Base-by-base conservation (phyloP, 768 basidiomycete species). In the Collybia sp. region DNA sequence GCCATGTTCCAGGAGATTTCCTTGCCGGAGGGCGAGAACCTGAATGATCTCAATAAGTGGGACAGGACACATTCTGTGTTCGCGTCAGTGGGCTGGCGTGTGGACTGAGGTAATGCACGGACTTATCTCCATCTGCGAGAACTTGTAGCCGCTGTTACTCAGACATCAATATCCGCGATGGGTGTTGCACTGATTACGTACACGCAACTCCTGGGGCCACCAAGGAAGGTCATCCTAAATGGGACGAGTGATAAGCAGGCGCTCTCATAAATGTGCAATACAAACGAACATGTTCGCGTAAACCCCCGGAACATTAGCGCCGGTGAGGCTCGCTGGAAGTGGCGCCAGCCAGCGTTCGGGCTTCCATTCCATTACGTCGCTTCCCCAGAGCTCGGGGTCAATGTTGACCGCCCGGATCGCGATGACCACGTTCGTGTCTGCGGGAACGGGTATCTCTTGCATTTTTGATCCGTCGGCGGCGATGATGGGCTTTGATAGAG, bases 41-140 rank as follows among this genome's bases (percentile, higher is more conserved):
- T 37, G 35, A 37, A 37, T 10, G 35, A 37, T 10, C 17, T 37
- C n/a, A 37, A 10, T 10, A 37, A 18, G 35, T n/a, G 13, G n/a
- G 35, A 37, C n/a, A 37, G 35, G 35, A 37, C 35, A 18, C 13
- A n/a, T 37, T 37, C 35, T 37, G 10, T 37, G n/a, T 10, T 4
- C 35, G 10, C 10, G 10, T 13, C 10, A 37, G 35, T 37, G 13
- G 35, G 4, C n/a, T 10, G 35, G 10, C 35, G 10, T 10, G n/a
- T 13, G 35, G n/a, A 37, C 4, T n/a, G 35, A 37, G 15, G 10
- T 18, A 37, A 18, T 18, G 35, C 4, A 65, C 67, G 19, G 44
- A 71, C 72, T 73, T 60, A 70, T 71, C 49, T 71, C 70, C 12
- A 74, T 54, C 47, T 69, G 65, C 1, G 70, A 65, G 53, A 70